Percentiles rank a stretch among this genome's conserved stretches.
These are phyloP conservation scores for Daldinia sp. DNA, from an alignment of 2,329 filamentous ascomycete species.

Conservation along the genomic window DNA sequence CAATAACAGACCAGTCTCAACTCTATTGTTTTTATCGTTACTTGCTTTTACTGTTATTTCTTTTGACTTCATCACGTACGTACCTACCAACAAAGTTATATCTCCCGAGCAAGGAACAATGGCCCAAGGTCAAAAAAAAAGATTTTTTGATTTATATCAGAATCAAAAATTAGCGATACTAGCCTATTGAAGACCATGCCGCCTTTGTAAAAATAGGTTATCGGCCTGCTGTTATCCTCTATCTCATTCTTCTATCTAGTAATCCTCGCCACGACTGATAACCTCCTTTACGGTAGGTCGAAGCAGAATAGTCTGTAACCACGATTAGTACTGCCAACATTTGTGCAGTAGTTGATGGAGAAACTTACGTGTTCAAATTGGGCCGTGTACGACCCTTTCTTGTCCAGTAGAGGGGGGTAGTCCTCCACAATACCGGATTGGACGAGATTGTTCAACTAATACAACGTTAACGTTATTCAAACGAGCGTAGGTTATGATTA, in stretches of 20 bases:
- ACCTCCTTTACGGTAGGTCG: conserved; percentile 87
- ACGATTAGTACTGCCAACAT: conserved; percentile 11
- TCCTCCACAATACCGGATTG: conserved; percentile 86
- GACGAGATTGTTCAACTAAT: conserved; percentile 86
- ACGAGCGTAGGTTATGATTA: neutral
- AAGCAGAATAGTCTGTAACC: conserved; percentile 61
- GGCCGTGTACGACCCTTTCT: conserved; percentile 94
- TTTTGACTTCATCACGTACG: too few species aligned
- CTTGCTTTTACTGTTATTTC: too few species aligned
- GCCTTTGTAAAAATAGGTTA: neutral
- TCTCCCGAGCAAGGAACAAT: neutral
- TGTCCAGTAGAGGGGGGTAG: conserved; percentile 89
- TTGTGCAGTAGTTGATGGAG: too few species aligned
- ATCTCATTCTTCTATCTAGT: conserved; percentile 60
- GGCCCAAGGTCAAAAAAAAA: neutral
- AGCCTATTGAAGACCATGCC: neutral
- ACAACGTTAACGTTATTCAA: conserved; percentile 47
- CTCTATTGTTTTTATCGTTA: too few species aligned
- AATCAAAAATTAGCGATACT: neutral
- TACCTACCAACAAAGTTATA: too few species aligned
- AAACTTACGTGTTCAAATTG: conserved; percentile 91
- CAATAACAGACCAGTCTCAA: too few species aligned
- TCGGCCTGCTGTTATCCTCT: neutral
- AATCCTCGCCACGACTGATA: conserved; percentile 87
- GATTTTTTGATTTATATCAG: neutral